Conservation (phyloP, 257 asterid genomes). For the Rhazya stricta region DNA sequence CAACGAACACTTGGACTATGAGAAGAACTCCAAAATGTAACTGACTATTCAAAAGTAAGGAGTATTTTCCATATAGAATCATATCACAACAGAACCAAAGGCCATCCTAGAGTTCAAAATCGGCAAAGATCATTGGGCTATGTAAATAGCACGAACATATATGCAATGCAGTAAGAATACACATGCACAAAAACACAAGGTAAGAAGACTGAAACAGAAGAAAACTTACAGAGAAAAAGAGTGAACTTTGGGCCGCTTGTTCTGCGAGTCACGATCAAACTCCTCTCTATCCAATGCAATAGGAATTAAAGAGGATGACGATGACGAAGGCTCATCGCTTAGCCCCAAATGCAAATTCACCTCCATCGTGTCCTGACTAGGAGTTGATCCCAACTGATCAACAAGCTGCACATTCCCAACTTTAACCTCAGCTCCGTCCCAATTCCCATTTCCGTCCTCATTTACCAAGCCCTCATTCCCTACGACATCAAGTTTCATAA, state of each 20-base stretch:
- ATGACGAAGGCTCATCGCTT: slow-evolving; percentile 65
- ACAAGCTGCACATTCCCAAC: slow-evolving; percentile 13
- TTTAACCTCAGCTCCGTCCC: slow-evolving; percentile 23
- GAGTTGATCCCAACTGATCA: slow-evolving; percentile 29
- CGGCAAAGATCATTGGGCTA: not conserved
- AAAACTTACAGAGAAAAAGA: slow-evolving; percentile 62
- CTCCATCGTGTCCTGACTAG: slow-evolving; percentile 35
- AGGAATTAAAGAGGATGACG: slow-evolving; percentile 20
- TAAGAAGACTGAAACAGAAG: slow-evolving; percentile 11
- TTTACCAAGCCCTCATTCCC: slow-evolving; percentile 15
- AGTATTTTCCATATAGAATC: not conserved
- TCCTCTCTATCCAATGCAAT: slow-evolving; percentile 36
- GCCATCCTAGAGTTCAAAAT: not conserved
- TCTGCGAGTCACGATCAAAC: slow-evolving; percentile 40
- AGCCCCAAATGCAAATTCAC: slow-evolving; percentile 67
- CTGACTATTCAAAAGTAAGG: not conserved
- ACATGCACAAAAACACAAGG: not conserved
- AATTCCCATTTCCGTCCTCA: slow-evolving; percentile 24
- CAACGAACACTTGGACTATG: not conserved
- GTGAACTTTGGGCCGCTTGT: slow-evolving; percentile 83
- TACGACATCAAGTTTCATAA: slow-evolving; percentile 16
- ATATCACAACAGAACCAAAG: not conserved
- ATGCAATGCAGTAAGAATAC: not conserved
- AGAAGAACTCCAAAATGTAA: not conserved
- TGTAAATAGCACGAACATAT: too few relatives aligned